These are phyloP conservation scores for Herpetomonas tarakana DNA, from an alignment of 208 protist species.

Conservation along the genomic window DNA sequence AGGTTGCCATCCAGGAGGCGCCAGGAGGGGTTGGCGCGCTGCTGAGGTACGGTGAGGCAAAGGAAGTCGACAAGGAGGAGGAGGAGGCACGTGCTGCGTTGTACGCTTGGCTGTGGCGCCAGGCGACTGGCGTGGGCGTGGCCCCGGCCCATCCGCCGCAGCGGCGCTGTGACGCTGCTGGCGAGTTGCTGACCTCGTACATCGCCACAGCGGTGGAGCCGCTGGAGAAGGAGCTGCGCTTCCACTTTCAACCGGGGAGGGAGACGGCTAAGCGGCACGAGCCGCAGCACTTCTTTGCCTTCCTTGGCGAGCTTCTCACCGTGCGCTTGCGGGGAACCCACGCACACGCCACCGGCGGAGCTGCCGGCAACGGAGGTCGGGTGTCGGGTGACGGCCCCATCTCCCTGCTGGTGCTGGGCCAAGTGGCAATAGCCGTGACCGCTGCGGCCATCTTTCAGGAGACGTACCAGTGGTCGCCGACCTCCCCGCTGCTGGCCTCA, in stretches of 20 bases:
- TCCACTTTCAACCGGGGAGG: constrained; percentile 51
- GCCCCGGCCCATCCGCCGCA: too few relatives aligned
- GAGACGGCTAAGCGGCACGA: constrained; percentile 42
- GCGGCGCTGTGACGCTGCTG: too few relatives aligned
- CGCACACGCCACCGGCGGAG: constrained; percentile 3
- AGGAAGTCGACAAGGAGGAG: too few relatives aligned
- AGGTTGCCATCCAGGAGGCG: too few relatives aligned
- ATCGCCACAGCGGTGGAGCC: constrained; percentile 23
- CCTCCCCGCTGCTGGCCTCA: constrained; percentile 16
- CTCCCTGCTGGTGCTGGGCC: constrained; percentile 1
- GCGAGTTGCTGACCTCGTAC: constrained; percentile 46
- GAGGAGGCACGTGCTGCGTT: not conserved
- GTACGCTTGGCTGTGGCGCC: not conserved
- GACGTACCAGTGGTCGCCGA: constrained; percentile 46
- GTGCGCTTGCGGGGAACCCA: constrained; percentile 8
- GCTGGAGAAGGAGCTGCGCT: constrained; percentile 59
- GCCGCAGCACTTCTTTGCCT: constrained; percentile 78
- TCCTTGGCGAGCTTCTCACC: constrained; percentile 37
- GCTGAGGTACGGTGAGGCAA: too few relatives aligned
- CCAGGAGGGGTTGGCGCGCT: too few relatives aligned
- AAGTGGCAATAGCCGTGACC: constrained; percentile 14
- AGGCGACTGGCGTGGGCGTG: too few relatives aligned
- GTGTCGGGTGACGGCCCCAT: constrained; percentile 2
- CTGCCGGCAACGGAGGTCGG: not conserved
- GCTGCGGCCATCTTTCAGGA: constrained; percentile 41